These are phyloP conservation scores for Claviceps fusiformis DNA, from an alignment of 2,329 filamentous ascomycete species.

Conservation along the genomic window DNA sequence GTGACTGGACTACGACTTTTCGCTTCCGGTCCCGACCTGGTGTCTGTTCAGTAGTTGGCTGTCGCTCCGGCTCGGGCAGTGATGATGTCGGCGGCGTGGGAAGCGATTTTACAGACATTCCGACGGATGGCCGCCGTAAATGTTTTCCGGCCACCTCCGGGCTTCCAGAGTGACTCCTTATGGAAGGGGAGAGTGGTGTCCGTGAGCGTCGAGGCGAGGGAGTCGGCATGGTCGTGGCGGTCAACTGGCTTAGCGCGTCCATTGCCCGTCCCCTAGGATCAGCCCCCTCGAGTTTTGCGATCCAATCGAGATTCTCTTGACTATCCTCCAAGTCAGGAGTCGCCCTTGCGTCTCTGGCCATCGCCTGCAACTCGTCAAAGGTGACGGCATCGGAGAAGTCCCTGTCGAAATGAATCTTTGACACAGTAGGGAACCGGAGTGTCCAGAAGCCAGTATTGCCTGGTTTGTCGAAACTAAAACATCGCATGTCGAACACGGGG, in stretches of 20 bases:
- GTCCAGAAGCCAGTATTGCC: slow-evolving; percentile 58
- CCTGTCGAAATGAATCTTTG: slow-evolving; percentile 67
- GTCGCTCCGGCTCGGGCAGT: neutral
- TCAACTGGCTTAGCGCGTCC: slow-evolving; percentile 33
- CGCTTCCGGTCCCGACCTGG: slow-evolving; percentile 3
- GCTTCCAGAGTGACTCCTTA: neutral
- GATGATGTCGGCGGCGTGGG: slow-evolving; percentile 8
- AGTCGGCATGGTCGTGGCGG: slow-evolving; percentile 22
- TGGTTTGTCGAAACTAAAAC: slow-evolving; percentile 64
- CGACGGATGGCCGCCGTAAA: neutral
- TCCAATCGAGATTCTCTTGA: slow-evolving; percentile 49
- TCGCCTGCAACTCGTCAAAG: slow-evolving; percentile 54
- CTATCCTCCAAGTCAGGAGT: slow-evolving; percentile 37
- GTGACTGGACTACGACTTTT: neutral
- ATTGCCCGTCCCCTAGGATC: slow-evolving; percentile 31
- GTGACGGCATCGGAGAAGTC: slow-evolving; percentile 54
- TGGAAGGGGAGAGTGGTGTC: neutral
- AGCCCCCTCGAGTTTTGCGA: slow-evolving; percentile 42
- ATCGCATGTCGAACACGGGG: slow-evolving; percentile 66
- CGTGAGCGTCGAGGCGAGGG: slow-evolving; percentile 16
- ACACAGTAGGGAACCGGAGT: slow-evolving; percentile 61
- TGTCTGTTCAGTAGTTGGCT: neutral
- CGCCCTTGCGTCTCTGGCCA: slow-evolving; percentile 45
- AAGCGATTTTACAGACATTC: neutral
- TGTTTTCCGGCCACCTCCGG: neutral